Percentiles rank a stretch among this genome's conserved stretches.
Evolutionary conservation across 176 grass and related monocot genomes (phyloP).

Genomic region (Aegilops bicornis): DNA sequence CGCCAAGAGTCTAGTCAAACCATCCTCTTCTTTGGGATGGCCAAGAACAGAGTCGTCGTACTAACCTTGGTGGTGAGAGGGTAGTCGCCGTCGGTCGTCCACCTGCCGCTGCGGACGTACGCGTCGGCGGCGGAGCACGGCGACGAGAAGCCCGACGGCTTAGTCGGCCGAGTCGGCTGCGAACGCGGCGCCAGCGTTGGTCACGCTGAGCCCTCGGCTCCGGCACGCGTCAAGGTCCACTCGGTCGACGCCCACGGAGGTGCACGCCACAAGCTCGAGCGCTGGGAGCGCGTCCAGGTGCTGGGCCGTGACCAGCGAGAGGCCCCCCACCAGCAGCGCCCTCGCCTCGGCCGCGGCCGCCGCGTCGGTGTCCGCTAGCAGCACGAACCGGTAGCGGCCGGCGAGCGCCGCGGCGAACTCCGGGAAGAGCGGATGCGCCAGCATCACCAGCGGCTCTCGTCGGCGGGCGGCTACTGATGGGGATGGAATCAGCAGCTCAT

Average conservation of each 20-base stretch:
- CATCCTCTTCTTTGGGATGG: no score
- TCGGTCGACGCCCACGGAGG: slow-evolving; percentile 43
- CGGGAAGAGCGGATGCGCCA: background rate
- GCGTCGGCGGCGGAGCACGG: no score
- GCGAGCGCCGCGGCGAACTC: background rate
- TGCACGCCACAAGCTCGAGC: slow-evolving; percentile 36
- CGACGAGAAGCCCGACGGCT: no score
- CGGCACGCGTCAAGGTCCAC: no score
- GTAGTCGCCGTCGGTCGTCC: no score
- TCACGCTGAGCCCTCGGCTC: slow-evolving; percentile 24
- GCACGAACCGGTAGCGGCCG: background rate
- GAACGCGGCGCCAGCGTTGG: no score
- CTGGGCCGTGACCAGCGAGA: background rate
- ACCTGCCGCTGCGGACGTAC: no score
- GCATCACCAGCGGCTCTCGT: slow-evolving; percentile 22
- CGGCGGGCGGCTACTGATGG: background rate
- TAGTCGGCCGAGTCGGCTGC: no score
- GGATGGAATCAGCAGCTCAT: no score
- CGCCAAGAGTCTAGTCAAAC: no score
- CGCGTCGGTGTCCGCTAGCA: background rate
- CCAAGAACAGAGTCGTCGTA: no score
- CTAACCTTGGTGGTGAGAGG: no score
- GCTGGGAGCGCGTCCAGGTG: slow-evolving; percentile 22
- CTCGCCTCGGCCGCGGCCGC: background rate
- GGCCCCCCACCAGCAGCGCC: background rate